A percentile compares a stretch with the other conserved stretches of the same genome.
These are phyloP conservation scores for Nakaseomyces kungkrabaensis DNA, from an alignment of 1,139 yeast species.

Conservation along the genomic window DNA sequence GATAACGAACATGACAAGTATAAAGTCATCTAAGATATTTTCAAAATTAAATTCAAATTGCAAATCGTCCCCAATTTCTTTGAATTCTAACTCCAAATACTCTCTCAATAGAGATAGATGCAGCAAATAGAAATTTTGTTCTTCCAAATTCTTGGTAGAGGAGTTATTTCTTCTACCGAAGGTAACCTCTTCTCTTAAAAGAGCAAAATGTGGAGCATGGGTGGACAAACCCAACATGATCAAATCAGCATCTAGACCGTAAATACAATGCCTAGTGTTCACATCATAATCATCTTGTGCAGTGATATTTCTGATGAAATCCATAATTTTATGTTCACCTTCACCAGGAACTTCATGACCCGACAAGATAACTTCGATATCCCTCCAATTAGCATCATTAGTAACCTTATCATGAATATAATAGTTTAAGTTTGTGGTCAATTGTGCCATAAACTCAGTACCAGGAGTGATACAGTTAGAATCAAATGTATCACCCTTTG, in stretches of 20 bases:
- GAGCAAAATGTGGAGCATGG: slow-evolving; percentile 92
- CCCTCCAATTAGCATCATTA: slow-evolving; percentile 86
- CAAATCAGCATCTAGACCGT: slow-evolving; percentile 96
- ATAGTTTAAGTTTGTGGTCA: slow-evolving; percentile 76
- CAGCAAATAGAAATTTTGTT: slow-evolving; percentile 71
- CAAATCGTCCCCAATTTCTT: slow-evolving; percentile 52
- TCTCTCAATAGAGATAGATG: slow-evolving; percentile 86
- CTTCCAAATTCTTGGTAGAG: slow-evolving; percentile 51
- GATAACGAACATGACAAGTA: slow-evolving; percentile 83
- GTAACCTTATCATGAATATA: slow-evolving; percentile 87
- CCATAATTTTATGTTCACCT: slow-evolving; percentile 98
- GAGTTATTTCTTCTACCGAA: slow-evolving; percentile 55
- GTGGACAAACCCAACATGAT: slow-evolving; percentile 94
- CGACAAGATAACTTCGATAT: slow-evolving; percentile 70
- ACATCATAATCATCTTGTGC: slow-evolving; percentile 66
- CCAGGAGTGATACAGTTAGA: slow-evolving; percentile 97
- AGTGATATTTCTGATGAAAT: slow-evolving; percentile 68
- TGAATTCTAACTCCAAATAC: slow-evolving; percentile 78
- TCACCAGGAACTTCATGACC: slow-evolving; percentile 99
- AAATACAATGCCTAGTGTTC: slow-evolving; percentile 87
- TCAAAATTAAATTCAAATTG: slow-evolving; percentile 77
- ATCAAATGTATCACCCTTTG: slow-evolving; percentile 71
- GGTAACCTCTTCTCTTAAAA: slow-evolving; percentile 89
- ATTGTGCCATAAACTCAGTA: slow-evolving; percentile 91
- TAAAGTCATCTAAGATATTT: slow-evolving; percentile 82